Evolutionary conservation across 1,284 basidiomycete species (phyloP), one percentile per base, ranked within the genome.

Genomic region (Bondarzewia mesenterica): DNA sequence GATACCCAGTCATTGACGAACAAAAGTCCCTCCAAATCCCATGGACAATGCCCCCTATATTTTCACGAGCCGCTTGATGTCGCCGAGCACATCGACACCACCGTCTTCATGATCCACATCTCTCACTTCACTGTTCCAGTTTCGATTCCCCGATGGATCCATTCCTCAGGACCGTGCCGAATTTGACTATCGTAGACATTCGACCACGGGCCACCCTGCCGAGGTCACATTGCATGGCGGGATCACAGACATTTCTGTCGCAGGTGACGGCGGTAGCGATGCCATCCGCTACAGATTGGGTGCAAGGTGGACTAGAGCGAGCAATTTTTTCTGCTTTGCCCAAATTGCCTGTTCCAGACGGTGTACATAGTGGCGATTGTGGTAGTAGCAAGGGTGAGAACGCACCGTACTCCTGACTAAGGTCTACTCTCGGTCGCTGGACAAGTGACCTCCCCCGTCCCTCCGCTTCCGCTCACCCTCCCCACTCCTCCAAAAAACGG

Each of bases 181-280:
- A 46, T 80, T 78, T 60, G 78, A 78, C 60, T 85, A 77, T 60
- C 78, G 81, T 57, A 74, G 82, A 49, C 74, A 74, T 55, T 69
- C 73, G 41, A 68, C 65, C 57, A 62, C 16, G 14, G 25, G 26
- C 16, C 20, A 68, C 44, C 73, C 75, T 54, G 69, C 79, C 35
- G 79, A 85, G 52, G 73, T 85, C 32, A 80, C 80, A 15, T 71
- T 86, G 38, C 82, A 84, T 54, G 80, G 80, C 43, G 83, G 81
- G 48, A 82, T 80, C 8, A 80, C 84, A 42, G 79, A 87, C 60
- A 74, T 87, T 41, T 78, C 84, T n/a, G 61, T 81, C 43, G 57
- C 73, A 39, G 63, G 18, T n/a, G n/a, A 72, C 18, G 63, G 74
- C 27, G 63, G 67, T 46, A 63, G 68, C 52, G 80, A 82, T 52